Conservation (phyloP, 2,329 filamentous ascomycete species). For the Cladophialophora exuberans region DNA sequence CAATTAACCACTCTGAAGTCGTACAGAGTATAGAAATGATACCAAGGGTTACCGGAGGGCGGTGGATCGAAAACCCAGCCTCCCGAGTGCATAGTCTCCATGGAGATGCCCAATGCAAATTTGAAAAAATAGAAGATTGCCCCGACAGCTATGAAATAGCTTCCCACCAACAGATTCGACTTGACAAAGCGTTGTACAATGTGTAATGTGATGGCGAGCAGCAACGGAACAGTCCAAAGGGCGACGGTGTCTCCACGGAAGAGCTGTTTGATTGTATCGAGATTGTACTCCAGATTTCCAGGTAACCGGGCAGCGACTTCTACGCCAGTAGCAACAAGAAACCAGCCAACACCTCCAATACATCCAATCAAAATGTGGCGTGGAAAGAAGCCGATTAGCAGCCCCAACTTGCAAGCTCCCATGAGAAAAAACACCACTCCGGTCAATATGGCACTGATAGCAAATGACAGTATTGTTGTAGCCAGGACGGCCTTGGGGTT, state of each 20-base stretch:
- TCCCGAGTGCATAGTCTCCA: conserved; percentile 66
- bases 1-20: conserved; percentile 81
- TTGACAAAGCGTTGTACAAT: conserved; percentile 74
- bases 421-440: conserved; percentile 90
- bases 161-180: conserved; percentile 82
- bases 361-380: conserved; percentile 95
- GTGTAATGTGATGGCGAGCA: conserved; percentile 75
- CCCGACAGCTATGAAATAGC: conserved; percentile 81
- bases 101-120: conserved; percentile 62
- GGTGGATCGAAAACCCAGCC: conserved; percentile 95
- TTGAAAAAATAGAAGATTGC: conserved; percentile 58
- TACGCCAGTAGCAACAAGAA: conserved; percentile 86
- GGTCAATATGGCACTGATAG: conserved; percentile 86
- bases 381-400: conserved; percentile 94
- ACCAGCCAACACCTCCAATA: conserved; percentile 96
- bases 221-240: conserved; percentile 81
- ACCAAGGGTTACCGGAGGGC: conserved; percentile 85
- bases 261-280: conserved; percentile 75
- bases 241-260: conserved; percentile 73
- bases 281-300: conserved; percentile 79
- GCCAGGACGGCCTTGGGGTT: conserved; percentile 85
- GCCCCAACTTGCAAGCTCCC: conserved; percentile 83
- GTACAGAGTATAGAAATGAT: conserved; percentile 96
- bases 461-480: conserved; percentile 90
- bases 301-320: conserved; percentile 90